phyloP scores from a whole-genome alignment of 192 early-diverging fungal genomes.

The Oehlia diaphana region DNA sequence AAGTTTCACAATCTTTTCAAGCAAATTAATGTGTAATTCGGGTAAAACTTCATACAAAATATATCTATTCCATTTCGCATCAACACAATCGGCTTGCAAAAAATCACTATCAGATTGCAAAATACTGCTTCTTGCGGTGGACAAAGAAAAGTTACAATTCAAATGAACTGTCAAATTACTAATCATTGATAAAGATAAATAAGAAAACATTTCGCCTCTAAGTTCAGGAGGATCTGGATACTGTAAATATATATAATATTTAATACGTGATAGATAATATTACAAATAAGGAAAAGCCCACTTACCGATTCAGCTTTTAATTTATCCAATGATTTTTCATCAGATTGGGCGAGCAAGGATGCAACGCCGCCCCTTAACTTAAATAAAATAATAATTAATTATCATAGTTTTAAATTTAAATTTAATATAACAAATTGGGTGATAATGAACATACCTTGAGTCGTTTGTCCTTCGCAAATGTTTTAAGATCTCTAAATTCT shows the following conservation, averaged over 20 bases:
- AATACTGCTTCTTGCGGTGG: slow-evolving; percentile 32
- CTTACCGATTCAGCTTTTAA: not conserved
- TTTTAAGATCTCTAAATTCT: not conserved
- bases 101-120: not conserved
- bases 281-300: too few relatives aligned
- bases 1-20: not conserved
- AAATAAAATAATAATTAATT: not conserved
- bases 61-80: slow-evolving; percentile 10
- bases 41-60: slow-evolving; percentile 9
- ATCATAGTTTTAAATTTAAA: too few relatives aligned
- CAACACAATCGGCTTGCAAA: not conserved
- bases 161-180: slow-evolving; percentile 36
- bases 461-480: not conserved
- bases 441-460: not conserved
- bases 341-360: not conserved
- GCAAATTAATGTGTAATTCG: not conserved
- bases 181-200: slow-evolving; percentile 33
- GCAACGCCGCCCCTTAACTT: too few relatives aligned
- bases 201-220: slow-evolving; percentile 34
- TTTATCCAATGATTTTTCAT: not conserved
- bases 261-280: not conserved
- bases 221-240: not conserved
- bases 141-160: slow-evolving; percentile 40
- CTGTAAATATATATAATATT: not conserved
- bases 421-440: not conserved